These are phyloP conservation scores for Penicillium parvum DNA, from an alignment of 495 filamentous ascomycete genomes.

Conservation along the genomic window DNA sequence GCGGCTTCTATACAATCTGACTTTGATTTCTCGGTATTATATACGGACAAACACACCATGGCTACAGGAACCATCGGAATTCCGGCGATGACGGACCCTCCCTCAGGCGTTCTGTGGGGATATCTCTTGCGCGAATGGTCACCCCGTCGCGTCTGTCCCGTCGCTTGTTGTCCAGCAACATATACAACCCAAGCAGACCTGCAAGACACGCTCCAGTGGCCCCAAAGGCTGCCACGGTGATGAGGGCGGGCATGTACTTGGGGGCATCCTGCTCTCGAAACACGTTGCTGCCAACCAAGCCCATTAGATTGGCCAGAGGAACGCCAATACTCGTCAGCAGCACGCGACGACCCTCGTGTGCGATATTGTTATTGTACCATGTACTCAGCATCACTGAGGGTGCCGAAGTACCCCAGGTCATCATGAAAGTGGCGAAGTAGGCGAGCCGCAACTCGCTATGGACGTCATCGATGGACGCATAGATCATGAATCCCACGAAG, in stretches of 20 bases:
- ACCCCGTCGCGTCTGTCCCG: constrained; percentile 58
- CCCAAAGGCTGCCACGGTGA: constrained; percentile 68
- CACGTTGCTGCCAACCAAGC: constrained; percentile 64
- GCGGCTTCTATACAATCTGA: background rate
- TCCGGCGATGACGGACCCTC: constrained; percentile 59
- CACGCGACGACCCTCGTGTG: constrained; percentile 64
- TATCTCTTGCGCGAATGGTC: constrained; percentile 54
- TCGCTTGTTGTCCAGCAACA: constrained; percentile 64
- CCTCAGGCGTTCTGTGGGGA: constrained; percentile 60
- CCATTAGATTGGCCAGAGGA: constrained; percentile 71
- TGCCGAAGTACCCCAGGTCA: constrained; percentile 61
- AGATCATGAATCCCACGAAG: constrained; percentile 68
- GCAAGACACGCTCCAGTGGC: constrained; percentile 55
- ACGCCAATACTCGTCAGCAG: constrained; percentile 65
- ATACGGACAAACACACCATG: background rate
- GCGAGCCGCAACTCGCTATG: constrained; percentile 52
- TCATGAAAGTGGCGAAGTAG: constrained; percentile 75
- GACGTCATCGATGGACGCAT: constrained; percentile 55
- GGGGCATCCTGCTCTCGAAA: constrained; percentile 65
- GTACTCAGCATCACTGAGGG: constrained; percentile 45
- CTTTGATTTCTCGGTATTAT: background rate
- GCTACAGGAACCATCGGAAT: constrained; percentile 60
- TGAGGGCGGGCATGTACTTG: constrained; percentile 66
- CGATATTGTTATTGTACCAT: constrained; percentile 76
- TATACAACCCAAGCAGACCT: constrained; percentile 55